Evolutionary conservation across 441 rosid genomes (phyloP), one percentile per base, ranked within the genome.

Genomic region (Melastoma candidum): DNA sequence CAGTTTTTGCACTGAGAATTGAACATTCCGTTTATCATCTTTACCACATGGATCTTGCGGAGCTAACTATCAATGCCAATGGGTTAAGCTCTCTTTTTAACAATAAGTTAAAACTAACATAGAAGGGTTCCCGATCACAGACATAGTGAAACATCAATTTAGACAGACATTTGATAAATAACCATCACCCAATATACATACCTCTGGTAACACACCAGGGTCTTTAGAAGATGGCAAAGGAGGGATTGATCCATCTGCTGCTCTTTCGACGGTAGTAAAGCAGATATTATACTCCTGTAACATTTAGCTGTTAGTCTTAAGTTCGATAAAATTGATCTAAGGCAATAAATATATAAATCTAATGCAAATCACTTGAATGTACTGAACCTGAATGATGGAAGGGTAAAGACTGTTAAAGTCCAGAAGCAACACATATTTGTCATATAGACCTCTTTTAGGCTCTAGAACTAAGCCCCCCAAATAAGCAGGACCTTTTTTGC

Each of bases 361-460:
- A 29, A 29, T 29, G 36, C 11, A 63, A 44, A 46, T n/a, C 14
- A 58, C 27, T 29, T 29, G 36, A 13, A 27, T 12, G 41, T 44
- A 17, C 14, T 25, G 69, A 67, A 89, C 99, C 96, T 93, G 99
- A 69, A 93, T 93, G 47, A 93, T 89, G 69, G 99, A 93, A 56
- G 99, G 99, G 63, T 93, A 93, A 60, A 93, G 97, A 74, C 99
- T 93, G 64, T 84, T 93, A 73, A 88, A 93, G 78, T 93, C 99
- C 54, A 89, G 82, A 77, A 93, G 95, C 78, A 93, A 68, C 47
- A 93, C 76, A 72, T 80, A 84, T 75, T 83, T 93, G 78, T 89
- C 97, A 71, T 88, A 93, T 64, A 93, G 64, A 68, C 99, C 97
- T 66, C 66, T 86, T 70, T 93, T 93, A 41, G 97, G 99, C 79